Evolutionary conservation across 192 early-diverging fungal species (phyloP).

Genomic region (Mortierella antarctica): DNA sequence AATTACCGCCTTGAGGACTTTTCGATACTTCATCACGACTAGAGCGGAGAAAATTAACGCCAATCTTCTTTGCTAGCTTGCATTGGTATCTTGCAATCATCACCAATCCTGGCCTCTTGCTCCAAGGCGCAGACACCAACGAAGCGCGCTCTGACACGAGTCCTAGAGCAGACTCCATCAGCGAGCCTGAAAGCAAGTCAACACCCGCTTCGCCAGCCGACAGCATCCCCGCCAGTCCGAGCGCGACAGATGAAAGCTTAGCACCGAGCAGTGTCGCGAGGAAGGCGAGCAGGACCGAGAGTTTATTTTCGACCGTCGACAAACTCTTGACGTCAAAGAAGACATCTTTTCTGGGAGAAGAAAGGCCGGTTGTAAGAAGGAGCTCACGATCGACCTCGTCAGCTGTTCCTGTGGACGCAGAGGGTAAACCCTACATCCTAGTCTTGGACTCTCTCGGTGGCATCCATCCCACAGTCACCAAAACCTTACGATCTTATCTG

Average conservation of each 20-base stretch:
- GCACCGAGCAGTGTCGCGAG: too few relatives aligned
- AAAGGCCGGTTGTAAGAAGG: background rate
- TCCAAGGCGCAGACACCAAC: conserved; percentile 4
- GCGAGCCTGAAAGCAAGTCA: background rate
- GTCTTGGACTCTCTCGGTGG: conserved; percentile 73
- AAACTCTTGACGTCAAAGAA: background rate
- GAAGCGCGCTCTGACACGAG: background rate
- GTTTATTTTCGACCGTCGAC: background rate
- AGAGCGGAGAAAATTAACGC: conserved; percentile 39
- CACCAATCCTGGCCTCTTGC: conserved; percentile 69
- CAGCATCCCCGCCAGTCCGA: background rate
- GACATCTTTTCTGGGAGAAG: too few relatives aligned
- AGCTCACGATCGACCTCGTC: conserved; percentile 1
- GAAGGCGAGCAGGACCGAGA: too few relatives aligned
- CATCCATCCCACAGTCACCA: conserved; percentile 55
- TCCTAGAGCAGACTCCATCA: background rate
- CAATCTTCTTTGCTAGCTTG: conserved; percentile 49
- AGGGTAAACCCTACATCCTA: conserved; percentile 58
- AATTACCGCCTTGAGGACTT: conserved; percentile 60
- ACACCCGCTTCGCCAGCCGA: background rate
- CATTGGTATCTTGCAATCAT: conserved; percentile 91
- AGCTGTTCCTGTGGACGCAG: conserved; percentile 13
- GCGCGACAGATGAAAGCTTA: background rate
- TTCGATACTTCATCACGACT: conserved; percentile 84
- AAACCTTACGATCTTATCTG: conserved; percentile 52